Evolutionary conservation across 2,329 filamentous ascomycete species (phyloP).

Genomic region (Apiospora koreana): DNA sequence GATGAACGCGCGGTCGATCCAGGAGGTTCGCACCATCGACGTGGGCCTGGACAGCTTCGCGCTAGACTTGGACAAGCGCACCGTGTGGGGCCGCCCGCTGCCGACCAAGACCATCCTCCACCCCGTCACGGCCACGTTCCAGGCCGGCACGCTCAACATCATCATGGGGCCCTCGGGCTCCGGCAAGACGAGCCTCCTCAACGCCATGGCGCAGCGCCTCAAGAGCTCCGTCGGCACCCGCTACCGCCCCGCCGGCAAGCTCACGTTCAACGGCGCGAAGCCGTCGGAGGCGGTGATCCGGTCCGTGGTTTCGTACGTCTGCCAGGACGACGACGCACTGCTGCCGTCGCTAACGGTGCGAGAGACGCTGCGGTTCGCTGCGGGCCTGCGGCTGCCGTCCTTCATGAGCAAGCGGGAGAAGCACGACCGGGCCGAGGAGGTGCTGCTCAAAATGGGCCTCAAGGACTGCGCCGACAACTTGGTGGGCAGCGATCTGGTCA

Average conservation of each 20-base stretch:
- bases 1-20: slow-evolving; percentile 54
- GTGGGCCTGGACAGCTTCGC: slow-evolving; percentile 66
- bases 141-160: slow-evolving; percentile 69
- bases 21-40: slow-evolving; percentile 60
- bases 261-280: slow-evolving; percentile 69
- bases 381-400: slow-evolving; percentile 67
- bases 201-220: slow-evolving; percentile 69
- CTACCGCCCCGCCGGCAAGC: slow-evolving; percentile 62
- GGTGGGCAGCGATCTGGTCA: slow-evolving; percentile 70
- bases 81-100: slow-evolving; percentile 50
- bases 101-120: slow-evolving; percentile 63
- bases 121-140: slow-evolving; percentile 66
- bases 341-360: slow-evolving; percentile 74
- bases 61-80: slow-evolving; percentile 64
- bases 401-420: slow-evolving; percentile 73
- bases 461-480: slow-evolving; percentile 78
- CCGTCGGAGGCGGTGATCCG: slow-evolving; percentile 70
- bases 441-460: slow-evolving; percentile 72
- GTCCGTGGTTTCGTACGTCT: slow-evolving; percentile 75
- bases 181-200: slow-evolving; percentile 75
- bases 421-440: slow-evolving; percentile 66
- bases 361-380: slow-evolving; percentile 72
- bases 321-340: slow-evolving; percentile 76
- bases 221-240: slow-evolving; percentile 61
- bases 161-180: slow-evolving; percentile 81